Evolutionary conservation across 2,329 filamentous ascomycete species (phyloP).

Genomic region (Lachnum nothofagi): DNA sequence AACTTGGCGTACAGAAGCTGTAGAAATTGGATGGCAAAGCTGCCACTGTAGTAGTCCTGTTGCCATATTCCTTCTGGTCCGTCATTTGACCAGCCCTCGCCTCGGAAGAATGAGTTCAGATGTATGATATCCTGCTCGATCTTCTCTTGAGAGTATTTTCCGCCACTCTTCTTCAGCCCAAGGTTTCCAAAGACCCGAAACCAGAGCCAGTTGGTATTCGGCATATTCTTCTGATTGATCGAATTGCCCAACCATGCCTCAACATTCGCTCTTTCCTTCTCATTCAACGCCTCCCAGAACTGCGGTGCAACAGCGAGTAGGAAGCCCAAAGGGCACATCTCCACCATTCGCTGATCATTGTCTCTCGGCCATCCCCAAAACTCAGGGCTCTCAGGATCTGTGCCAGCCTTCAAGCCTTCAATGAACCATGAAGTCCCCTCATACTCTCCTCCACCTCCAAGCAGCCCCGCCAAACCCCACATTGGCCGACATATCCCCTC

Average conservation of each 20-base stretch:
- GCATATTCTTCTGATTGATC: constrained; percentile 77
- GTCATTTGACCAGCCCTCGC: constrained; percentile 77
- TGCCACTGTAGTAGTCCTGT: constrained; percentile 82
- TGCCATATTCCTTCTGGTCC: constrained; percentile 73
- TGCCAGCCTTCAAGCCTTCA: constrained; percentile 64
- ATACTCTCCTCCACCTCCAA: constrained; percentile 65
- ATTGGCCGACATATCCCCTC: constrained; percentile 57
- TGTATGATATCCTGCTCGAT: constrained; percentile 73
- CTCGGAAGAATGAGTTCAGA: constrained; percentile 75
- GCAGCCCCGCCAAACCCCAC: constrained; percentile 67
- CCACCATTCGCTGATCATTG: constrained; percentile 78
- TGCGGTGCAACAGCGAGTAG: constrained; percentile 60
- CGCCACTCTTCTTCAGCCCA: constrained; percentile 69
- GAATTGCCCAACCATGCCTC: constrained; percentile 67
- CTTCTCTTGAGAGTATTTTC: constrained; percentile 62
- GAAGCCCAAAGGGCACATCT: constrained; percentile 75
- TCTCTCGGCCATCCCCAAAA: constrained; percentile 75
- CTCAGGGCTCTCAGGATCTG: constrained; percentile 63
- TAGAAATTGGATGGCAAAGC: constrained; percentile 75
- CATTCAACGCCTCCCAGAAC: constrained; percentile 51
- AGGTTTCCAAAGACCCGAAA: constrained; percentile 81
- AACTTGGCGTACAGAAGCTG: constrained; percentile 73
- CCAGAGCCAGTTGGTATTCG: constrained; percentile 67
- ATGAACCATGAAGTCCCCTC: constrained; percentile 61
- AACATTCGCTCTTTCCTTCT: constrained; percentile 59